Percentiles rank a stretch among this genome's conserved stretches.
phyloP scores from a whole-genome alignment of 192 early-diverging fungal genomes.

The Rhizoclosmatium globosum region DNA sequence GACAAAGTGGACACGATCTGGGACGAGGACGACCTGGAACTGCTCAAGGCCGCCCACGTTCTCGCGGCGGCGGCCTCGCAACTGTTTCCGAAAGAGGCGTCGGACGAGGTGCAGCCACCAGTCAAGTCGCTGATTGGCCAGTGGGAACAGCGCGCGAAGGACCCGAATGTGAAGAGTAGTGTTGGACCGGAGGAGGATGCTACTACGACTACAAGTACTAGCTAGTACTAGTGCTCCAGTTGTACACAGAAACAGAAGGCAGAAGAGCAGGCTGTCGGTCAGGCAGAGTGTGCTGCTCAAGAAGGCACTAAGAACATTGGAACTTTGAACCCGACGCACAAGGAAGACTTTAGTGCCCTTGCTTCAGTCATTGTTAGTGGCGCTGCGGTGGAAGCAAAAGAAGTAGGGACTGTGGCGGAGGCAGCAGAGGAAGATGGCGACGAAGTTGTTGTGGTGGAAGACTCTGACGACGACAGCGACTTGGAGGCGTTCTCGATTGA shows the following conservation, averaged over 20 bases:
- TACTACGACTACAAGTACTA: no score
- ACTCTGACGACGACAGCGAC: no score
- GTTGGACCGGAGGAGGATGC: background rate
- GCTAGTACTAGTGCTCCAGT: no score
- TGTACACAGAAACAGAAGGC: no score
- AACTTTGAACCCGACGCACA: background rate
- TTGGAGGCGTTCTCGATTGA: no score
- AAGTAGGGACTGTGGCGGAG: no score
- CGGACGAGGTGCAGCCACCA: background rate
- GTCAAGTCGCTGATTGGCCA: constrained; percentile 7
- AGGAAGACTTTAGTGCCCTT: background rate
- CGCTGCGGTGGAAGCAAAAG: no score
- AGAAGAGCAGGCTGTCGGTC: constrained; percentile 4
- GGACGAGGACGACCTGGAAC: constrained; percentile 29
- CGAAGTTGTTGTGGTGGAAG: no score
- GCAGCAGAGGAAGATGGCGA: no score
- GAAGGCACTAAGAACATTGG: no score
- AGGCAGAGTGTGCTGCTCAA: constrained; percentile 2
- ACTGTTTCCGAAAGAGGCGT: constrained; percentile 18
- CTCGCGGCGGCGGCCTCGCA: constrained; percentile 4
- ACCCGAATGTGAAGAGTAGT: background rate
- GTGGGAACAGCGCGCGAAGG: constrained; percentile 8
- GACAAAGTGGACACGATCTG: constrained; percentile 6
- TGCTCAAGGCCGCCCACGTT: constrained; percentile 8
- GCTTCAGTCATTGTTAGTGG: background rate